A percentile compares a stretch with the other conserved stretches of the same genome.
These are phyloP conservation scores for Apiospora arundinis DNA, from an alignment of 2,329 filamentous ascomycete species.

Conservation along the genomic window DNA sequence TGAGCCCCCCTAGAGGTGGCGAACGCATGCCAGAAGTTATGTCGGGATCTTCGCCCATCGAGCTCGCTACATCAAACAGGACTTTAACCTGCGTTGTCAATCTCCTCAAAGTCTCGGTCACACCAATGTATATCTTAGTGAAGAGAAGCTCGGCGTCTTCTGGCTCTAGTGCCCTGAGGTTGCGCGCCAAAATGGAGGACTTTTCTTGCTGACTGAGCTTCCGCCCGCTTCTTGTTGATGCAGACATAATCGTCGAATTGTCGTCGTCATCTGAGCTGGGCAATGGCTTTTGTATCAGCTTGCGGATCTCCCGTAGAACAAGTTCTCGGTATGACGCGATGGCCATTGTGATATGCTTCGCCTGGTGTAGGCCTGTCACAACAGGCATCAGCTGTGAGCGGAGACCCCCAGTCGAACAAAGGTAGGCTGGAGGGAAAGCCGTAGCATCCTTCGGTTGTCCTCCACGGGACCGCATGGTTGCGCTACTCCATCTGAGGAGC, in stretches of 20 bases:
- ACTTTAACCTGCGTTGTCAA: conserved; percentile 92
- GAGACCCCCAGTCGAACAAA: conserved; percentile 73
- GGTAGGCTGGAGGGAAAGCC: conserved; percentile 73
- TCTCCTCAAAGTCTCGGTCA: conserved; percentile 85
- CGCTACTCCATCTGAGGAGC: conserved; percentile 82
- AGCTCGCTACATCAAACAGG: conserved; percentile 90
- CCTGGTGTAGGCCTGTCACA: conserved; percentile 80
- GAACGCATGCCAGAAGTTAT: conserved; percentile 50
- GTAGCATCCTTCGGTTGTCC: conserved; percentile 71
- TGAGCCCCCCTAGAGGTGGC: conserved; percentile 45
- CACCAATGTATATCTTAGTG: conserved; percentile 80
- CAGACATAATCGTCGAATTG: conserved; percentile 85
- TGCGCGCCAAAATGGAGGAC: conserved; percentile 85
- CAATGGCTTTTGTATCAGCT: conserved; percentile 81
- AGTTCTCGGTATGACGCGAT: conserved; percentile 85
- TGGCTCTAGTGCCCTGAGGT: conserved; percentile 81
- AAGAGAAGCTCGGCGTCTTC: conserved; percentile 86
- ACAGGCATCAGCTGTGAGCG: conserved; percentile 73
- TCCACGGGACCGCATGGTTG: conserved; percentile 75
- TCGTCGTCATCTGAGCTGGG: conserved; percentile 96
- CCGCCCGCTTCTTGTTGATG: conserved; percentile 75
- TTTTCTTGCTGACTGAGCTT: conserved; percentile 84
- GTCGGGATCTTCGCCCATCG: conserved; percentile 55
- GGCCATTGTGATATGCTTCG: conserved; percentile 79
- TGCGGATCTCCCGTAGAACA: conserved; percentile 84